phyloP scores from a whole-genome alignment of 1,284 basidiomycete species.

The Melampsora americana region DNA sequence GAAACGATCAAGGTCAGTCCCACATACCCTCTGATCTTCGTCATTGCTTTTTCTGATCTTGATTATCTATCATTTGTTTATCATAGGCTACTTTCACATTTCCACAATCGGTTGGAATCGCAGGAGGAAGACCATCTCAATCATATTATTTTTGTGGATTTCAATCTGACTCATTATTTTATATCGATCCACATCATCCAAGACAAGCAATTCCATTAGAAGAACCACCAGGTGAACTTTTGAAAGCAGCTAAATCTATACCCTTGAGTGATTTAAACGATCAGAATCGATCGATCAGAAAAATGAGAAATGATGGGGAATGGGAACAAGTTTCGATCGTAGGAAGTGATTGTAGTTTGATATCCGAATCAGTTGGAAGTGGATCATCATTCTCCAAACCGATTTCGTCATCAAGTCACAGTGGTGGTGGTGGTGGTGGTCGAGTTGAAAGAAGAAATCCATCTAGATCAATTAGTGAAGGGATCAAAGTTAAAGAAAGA shows the following conservation, averaged over 20 bases:
- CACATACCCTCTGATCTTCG: not conserved
- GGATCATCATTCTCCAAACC: not conserved
- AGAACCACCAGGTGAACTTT: slow-evolving; percentile 17
- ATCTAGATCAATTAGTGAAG: slow-evolving; percentile 44
- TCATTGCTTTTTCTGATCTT: too few relatives aligned
- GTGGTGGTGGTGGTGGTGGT: too few relatives aligned
- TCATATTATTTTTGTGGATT: slow-evolving; percentile 96
- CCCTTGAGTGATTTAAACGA: not conserved
- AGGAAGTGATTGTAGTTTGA: slow-evolving; percentile 25
- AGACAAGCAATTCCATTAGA: slow-evolving; percentile 71
- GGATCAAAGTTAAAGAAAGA: slow-evolving; percentile 54
- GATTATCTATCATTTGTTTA: too few relatives aligned
- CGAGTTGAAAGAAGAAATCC: too few relatives aligned
- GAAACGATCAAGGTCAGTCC: slow-evolving; percentile 78
- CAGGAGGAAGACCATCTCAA: slow-evolving; percentile 87
- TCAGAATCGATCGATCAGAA: too few relatives aligned
- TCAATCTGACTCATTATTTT: slow-evolving; percentile 84
- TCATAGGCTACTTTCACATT: slow-evolving; percentile 77
- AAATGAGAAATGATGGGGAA: slow-evolving; percentile 7
- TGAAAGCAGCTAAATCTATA: slow-evolving; percentile 5
- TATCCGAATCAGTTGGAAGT: slow-evolving; percentile 16
- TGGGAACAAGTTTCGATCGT: slow-evolving; percentile 38
- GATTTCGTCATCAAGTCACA: too few relatives aligned
- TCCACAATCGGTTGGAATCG: slow-evolving; percentile 92
- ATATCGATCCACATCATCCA: slow-evolving; percentile 91